These are phyloP conservation scores for Tilletia caries DNA, from an alignment of 1,284 basidiomycete species.

Conservation along the genomic window DNA sequence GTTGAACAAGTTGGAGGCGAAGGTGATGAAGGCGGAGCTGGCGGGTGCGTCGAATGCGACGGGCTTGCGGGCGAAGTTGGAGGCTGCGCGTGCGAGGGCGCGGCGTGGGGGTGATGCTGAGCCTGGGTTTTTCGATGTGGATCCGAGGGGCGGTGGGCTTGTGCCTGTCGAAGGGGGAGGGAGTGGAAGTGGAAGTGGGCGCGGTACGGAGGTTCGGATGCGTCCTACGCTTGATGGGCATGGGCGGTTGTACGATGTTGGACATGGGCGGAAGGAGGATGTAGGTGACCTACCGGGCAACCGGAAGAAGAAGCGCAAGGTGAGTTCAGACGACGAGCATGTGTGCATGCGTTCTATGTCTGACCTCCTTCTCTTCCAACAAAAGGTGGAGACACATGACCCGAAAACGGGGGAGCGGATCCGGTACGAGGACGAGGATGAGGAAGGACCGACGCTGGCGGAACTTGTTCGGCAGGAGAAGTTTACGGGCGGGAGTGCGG, in stretches of 20 bases:
- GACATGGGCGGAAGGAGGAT: constrained; percentile 48
- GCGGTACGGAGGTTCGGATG: constrained; percentile 64
- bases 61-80: constrained; percentile 77
- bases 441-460: constrained; percentile 74
- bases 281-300: constrained; percentile 59
- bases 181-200: too few relatives aligned
- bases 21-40: constrained; percentile 83
- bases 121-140: constrained; percentile 22
- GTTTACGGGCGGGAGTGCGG: constrained; percentile 78
- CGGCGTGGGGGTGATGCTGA: constrained; percentile 51
- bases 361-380: not conserved
- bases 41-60: constrained; percentile 70
- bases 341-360: not conserved
- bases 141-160: not conserved
- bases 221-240: constrained; percentile 83
- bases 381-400: constrained; percentile 82
- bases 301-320: constrained; percentile 70
- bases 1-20: constrained; percentile 88
- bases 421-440: constrained; percentile 65
- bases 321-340: constrained; percentile 49
- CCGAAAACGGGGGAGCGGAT: constrained; percentile 60
- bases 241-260: constrained; percentile 87
- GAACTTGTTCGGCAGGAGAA: constrained; percentile 90
- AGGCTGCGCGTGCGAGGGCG: constrained; percentile 62
- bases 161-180: not conserved